A percentile compares a stretch with the other conserved stretches of the same genome.
Evolutionary conservation across 2,329 filamentous ascomycete genomes (phyloP).

Genomic region (Xylariaceae sp.): DNA sequence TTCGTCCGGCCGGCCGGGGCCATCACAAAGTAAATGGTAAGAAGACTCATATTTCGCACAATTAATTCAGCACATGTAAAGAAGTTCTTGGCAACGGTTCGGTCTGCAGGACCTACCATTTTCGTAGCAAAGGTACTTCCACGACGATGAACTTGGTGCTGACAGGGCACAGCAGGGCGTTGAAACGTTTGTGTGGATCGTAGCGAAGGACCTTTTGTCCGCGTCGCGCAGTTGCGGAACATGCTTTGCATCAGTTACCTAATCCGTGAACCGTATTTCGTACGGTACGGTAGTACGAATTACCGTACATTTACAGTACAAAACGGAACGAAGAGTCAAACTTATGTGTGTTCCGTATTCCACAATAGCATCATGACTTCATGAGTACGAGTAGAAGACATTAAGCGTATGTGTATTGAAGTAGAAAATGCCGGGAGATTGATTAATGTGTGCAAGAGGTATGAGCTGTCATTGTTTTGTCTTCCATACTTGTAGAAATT

Average conservation of each 20-base stretch:
- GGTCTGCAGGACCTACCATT: conserved; percentile 5
- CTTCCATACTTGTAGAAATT: not conserved
- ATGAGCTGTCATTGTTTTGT: conserved; percentile 20
- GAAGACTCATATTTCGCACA: not conserved
- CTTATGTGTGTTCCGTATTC: too few relatives aligned
- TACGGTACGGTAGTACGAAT: too few relatives aligned
- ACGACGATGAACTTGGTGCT: not conserved
- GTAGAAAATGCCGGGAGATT: too few relatives aligned
- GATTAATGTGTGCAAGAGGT: not conserved
- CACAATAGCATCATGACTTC: too few relatives aligned
- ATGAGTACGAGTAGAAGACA: too few relatives aligned
- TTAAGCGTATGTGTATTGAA: too few relatives aligned
- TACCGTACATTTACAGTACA: too few relatives aligned
- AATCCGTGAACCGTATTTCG: too few relatives aligned
- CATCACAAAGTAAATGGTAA: not conserved
- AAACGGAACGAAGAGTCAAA: too few relatives aligned
- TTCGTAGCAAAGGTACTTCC: not conserved
- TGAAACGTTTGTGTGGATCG: not conserved
- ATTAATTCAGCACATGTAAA: conserved; percentile 17
- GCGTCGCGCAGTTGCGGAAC: not conserved
- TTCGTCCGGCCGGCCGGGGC: conserved; percentile 25
- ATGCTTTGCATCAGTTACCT: conserved; percentile 3
- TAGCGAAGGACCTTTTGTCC: not conserved
- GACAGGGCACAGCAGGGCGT: conserved; percentile 2
- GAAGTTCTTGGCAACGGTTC: conserved; percentile 2